phyloP scores from a whole-genome alignment of 257 asterid genomes.

The Jacaranda copaia region DNA sequence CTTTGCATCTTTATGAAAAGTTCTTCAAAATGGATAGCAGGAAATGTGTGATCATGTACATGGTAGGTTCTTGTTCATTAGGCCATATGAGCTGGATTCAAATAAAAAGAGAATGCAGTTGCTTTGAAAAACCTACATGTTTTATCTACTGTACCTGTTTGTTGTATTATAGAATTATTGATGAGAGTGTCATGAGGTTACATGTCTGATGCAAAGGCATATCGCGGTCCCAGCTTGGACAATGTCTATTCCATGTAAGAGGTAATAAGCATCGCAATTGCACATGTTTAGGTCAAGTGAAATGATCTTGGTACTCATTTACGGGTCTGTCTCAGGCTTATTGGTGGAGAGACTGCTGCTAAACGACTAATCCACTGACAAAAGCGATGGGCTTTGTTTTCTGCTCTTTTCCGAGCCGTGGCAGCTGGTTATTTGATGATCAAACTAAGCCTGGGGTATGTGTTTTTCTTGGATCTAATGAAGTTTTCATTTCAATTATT shows the following conservation, averaged over 20 bases:
- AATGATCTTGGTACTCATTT: conserved; percentile 3
- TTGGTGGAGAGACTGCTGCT: conserved; percentile 25
- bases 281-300: conserved; percentile 37
- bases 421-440: conserved; percentile 4
- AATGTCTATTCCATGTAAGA: conserved; percentile 17
- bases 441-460: neutral
- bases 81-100: conserved; percentile 1
- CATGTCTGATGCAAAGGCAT: neutral
- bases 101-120: neutral
- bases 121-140: neutral
- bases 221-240: conserved; percentile 37
- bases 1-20: neutral
- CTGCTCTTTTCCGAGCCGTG: conserved; percentile 24
- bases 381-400: conserved; percentile 2
- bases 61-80: neutral
- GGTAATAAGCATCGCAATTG: neutral
- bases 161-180: conserved; percentile 44
- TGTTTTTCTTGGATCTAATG: neutral
- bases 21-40: neutral
- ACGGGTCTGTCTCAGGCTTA: conserved; percentile 28
- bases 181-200: neutral
- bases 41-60: neutral
- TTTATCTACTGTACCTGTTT: conserved; percentile 24
- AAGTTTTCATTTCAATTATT: neutral
- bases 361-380: neutral